Evolutionary conservation across 495 filamentous ascomycete species (phyloP).

Genomic region (Penicillium paxilli): DNA sequence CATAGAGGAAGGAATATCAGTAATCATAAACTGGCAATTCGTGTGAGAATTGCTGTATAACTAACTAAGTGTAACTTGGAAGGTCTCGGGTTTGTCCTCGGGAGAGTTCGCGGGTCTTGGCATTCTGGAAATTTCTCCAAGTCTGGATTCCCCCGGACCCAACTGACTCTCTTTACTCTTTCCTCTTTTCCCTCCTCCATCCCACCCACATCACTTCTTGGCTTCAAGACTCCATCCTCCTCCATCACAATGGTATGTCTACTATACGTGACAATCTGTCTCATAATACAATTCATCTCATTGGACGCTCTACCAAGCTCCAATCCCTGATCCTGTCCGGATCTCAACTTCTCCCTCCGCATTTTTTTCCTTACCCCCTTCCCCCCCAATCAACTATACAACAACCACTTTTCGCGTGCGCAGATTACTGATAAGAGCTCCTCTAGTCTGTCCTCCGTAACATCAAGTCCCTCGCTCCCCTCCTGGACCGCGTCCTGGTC

Average conservation of each 20-base stretch:
- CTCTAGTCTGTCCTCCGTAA: slow-evolving; percentile 73
- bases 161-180: too few relatives aligned
- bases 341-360: background rate
- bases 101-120: slow-evolving; percentile 45
- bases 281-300: background rate
- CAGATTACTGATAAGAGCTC: slow-evolving; percentile 1
- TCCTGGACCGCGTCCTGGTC: slow-evolving; percentile 97
- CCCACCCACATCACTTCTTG: slow-evolving; percentile 30
- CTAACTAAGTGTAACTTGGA: too few relatives aligned
- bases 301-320: slow-evolving; percentile 2
- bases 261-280: background rate
- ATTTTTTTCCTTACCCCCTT: slow-evolving; percentile 9
- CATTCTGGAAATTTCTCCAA: slow-evolving; percentile 59
- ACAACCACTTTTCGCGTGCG: background rate
- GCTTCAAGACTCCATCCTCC: slow-evolving; percentile 24
- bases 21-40: too few relatives aligned
- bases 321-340: background rate
- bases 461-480: slow-evolving; percentile 92
- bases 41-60: too few relatives aligned
- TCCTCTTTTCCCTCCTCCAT: slow-evolving; percentile 33
- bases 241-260: slow-evolving; percentile 27
- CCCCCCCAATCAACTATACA: slow-evolving; percentile 5
- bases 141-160: slow-evolving; percentile 38
- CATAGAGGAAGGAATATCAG: too few relatives aligned
- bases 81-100: slow-evolving; percentile 35